These are phyloP conservation scores for Phytopythium delawarense DNA, from an alignment of 352 stramenopile species.

Conservation along the genomic window DNA sequence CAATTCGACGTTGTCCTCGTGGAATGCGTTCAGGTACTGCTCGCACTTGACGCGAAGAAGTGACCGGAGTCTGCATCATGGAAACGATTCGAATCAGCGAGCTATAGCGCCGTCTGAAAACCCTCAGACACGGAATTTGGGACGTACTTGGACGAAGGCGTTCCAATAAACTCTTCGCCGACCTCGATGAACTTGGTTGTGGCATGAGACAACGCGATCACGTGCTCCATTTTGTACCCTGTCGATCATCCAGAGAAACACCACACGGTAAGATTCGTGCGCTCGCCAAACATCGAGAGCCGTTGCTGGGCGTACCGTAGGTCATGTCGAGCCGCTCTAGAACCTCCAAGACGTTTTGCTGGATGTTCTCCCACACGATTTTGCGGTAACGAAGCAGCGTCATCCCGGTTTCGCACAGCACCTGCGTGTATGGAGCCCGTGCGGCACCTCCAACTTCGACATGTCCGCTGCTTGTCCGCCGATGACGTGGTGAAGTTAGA, in stretches of 20 bases:
- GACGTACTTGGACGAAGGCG: constrained; percentile 59
- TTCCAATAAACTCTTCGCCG: constrained; percentile 82
- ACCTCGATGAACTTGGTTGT: constrained; percentile 78
- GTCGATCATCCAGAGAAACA: constrained; percentile 3
- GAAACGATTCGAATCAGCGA: background rate
- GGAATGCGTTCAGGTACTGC: constrained; percentile 73
- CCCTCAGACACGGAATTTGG: background rate
- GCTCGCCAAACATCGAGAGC: background rate
- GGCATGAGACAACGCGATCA: constrained; percentile 74
- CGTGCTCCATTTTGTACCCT: constrained; percentile 88
- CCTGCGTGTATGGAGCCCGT: constrained; percentile 50
- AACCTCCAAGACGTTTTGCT: constrained; percentile 71
- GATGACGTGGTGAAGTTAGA: constrained; percentile 22
- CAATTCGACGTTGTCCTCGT: constrained; percentile 81
- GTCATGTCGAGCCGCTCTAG: constrained; percentile 68
- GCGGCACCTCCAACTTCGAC: constrained; percentile 18
- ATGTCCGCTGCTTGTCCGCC: constrained; percentile 30
- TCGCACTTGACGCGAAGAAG: constrained; percentile 76
- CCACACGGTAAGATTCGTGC: background rate
- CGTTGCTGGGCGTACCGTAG: constrained; percentile 33
- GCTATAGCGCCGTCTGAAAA: background rate
- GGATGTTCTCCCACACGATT: constrained; percentile 86
- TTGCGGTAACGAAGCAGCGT: constrained; percentile 74
- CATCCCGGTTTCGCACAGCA: constrained; percentile 78
- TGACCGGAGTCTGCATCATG: constrained; percentile 41